phyloP scores from a whole-genome alignment of 2,329 filamentous ascomycete species.

The Rutstroemia sp. region DNA sequence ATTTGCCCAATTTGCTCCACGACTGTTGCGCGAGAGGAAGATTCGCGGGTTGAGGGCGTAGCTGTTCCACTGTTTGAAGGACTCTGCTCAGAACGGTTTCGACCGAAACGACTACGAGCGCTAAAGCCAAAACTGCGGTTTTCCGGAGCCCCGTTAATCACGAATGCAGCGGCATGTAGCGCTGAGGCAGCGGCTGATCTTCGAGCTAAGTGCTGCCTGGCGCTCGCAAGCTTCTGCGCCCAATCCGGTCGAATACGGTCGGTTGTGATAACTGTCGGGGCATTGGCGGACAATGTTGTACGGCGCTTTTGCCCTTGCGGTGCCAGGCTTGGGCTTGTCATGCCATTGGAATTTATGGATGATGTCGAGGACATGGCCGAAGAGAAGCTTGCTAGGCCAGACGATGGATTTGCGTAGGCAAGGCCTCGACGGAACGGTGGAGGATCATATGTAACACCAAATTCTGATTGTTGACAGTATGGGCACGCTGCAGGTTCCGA shows the following conservation, averaged over 20 bases:
- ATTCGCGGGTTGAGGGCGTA: constrained; percentile 21
- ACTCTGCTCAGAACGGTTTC: constrained; percentile 25
- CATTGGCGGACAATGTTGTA: constrained; percentile 72
- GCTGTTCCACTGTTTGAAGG: constrained; percentile 27
- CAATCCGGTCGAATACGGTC: constrained; percentile 91
- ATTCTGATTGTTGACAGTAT: constrained; percentile 91
- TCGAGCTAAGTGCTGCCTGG: constrained; percentile 75
- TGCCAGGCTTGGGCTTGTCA: constrained; percentile 17
- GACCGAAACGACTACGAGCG: constrained; percentile 24
- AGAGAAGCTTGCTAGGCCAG: constrained; percentile 44
- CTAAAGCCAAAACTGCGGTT: constrained; percentile 27
- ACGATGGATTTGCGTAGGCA: constrained; percentile 50
- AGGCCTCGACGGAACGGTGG: constrained; percentile 84
- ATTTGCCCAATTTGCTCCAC: constrained; percentile 22
- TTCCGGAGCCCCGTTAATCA: constrained; percentile 51
- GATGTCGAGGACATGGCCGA: constrained; percentile 84
- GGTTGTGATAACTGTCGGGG: constrained; percentile 82
- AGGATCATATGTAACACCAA: constrained; percentile 89
- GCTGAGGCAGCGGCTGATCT: constrained; percentile 85
- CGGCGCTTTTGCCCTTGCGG: constrained; percentile 39
- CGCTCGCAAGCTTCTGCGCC: constrained; percentile 80
- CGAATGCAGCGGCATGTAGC: constrained; percentile 35
- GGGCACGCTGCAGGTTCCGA: constrained; percentile 90
- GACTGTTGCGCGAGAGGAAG: constrained; percentile 19
- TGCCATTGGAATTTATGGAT: constrained; percentile 58